Base-by-base conservation (phyloP, 352 stramenopile genomes). In the Phytophthora uliginosa region DNA sequence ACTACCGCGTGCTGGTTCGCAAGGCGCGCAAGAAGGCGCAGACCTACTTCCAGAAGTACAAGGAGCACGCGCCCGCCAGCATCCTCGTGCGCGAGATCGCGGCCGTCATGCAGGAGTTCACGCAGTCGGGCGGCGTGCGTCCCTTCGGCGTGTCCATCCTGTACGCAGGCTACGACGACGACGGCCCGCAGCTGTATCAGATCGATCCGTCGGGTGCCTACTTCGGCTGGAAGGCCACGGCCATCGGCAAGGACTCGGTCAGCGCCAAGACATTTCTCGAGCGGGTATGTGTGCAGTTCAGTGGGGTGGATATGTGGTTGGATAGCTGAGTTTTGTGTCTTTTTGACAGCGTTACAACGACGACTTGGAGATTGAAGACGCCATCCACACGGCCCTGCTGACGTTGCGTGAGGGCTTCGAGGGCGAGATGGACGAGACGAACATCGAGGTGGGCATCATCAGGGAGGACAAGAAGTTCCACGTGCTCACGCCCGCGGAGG, bases 181-280 rank as follows among this genome's bases (percentile, higher is more conserved):
- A 99, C 63, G 96, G 95, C 20, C 98, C 98, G 48, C 88, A 99
- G 77, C 84, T 99, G 31, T 99, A 99, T 86, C 96, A 99, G 81
- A 98, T 99, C 31, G 98, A 99, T 80, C 98, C 98, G 8, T 99
- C 92, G 9, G 98, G 98, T 34, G 90, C 98, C 6, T 99, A 99
- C 83, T 99, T 99, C 86, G 97, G 95, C 50, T 99, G 98, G 98
- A 99, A 99, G 82, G 98, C 98, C n/a, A 99, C 98, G 33, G 98
- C 98, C 12, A 99, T 99, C 80, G 98, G 98, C 56, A 98, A 98
- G 75, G 90, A 99, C 77, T 99, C 98, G 68, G 93, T 99, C 52
- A 99, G 98, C 86, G 98, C 98, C 75, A 99, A 99, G 83, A 99
- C 95, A 51, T 99, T 99, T 83, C 84, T 99, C 33, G 98, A 99